Evolutionary conservation across 129 eudicot genomes (phyloP), one percentile per base, ranked within the genome.

Genomic region (Chrysanthemum seticuspe): DNA sequence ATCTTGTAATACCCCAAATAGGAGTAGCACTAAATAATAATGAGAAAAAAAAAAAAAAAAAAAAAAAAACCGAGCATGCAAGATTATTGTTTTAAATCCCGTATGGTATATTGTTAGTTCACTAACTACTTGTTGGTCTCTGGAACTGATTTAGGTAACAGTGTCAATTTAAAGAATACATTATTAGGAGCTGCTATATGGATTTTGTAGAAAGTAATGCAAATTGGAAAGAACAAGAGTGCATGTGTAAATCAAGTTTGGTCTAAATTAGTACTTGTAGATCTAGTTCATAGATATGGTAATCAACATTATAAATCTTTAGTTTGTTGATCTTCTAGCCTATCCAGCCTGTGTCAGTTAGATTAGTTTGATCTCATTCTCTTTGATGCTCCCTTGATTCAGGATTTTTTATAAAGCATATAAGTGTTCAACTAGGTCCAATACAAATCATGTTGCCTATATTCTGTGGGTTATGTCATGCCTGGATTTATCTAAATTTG

Each of bases 11-110:
- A 27, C 66, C 66, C 31, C 66, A 45, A 31, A 64, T 13, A 53
- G 52, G 51, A 65, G 40, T 55, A 53, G 44, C 55, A 40, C 57
- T 40, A 23, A 65, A 75, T 54, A 10, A 0, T 29, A 3, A 2
- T 29, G 3, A 29, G 3, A 29, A 29, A 29, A 29, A 3, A 29
- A 29, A 29, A 27, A 2, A 3, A 27, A 27, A 1, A 25, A 25
- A 29, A 3, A 14, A 40, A 65, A 4, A 12, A 23, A 3, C 51
- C 10, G n/a, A 58, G 52, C 12, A 18, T 29, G 50, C 10, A 60
- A 73, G 63, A 74, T 52, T 62, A 70, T 6, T 60, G 62, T 47
- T 73, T 45, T 60, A 59, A 25, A 49, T 47, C 10, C 27, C 3
- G 59, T 23, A 27, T 60, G 50, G 68, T 15, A n/a, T n/a, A 55